Conservation (phyloP, 73 alveolate species). For the Paramecium octaurelia region DNA sequence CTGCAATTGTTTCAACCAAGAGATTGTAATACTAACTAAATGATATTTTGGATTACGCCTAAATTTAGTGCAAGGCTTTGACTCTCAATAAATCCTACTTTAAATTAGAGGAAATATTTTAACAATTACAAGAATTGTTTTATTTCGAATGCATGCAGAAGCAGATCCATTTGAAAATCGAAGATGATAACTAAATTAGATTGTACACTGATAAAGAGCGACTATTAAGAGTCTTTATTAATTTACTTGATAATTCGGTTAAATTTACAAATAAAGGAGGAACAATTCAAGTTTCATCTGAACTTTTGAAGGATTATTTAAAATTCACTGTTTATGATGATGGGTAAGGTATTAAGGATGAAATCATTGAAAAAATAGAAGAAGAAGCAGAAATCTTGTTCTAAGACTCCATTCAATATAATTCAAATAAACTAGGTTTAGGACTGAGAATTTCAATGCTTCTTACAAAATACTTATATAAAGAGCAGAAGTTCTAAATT, state of each 20-base stretch:
- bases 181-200: not conserved
- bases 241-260: not conserved
- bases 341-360: constrained; percentile 13
- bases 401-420: not conserved
- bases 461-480: not conserved
- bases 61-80: not conserved
- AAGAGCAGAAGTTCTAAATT: not conserved
- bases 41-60: constrained; percentile 26
- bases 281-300: not conserved
- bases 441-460: not conserved
- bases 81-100: not conserved
- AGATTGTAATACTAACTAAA: not conserved
- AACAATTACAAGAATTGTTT: not conserved
- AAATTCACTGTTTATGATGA: not conserved
- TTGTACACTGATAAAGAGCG: constrained; percentile 6
- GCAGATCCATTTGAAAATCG: not conserved
- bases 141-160: not conserved
- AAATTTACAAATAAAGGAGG: constrained; percentile 37
- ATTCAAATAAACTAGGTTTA: constrained; percentile 21
- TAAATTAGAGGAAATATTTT: not conserved
- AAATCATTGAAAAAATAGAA: not conserved
- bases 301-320: not conserved
- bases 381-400: not conserved
- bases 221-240: not conserved
- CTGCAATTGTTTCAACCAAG: constrained; percentile 6